Evolutionary conservation across 2,329 filamentous ascomycete species (phyloP), one percentile per base, ranked within the genome.

Genomic region (Colletotrichum sp.): DNA sequence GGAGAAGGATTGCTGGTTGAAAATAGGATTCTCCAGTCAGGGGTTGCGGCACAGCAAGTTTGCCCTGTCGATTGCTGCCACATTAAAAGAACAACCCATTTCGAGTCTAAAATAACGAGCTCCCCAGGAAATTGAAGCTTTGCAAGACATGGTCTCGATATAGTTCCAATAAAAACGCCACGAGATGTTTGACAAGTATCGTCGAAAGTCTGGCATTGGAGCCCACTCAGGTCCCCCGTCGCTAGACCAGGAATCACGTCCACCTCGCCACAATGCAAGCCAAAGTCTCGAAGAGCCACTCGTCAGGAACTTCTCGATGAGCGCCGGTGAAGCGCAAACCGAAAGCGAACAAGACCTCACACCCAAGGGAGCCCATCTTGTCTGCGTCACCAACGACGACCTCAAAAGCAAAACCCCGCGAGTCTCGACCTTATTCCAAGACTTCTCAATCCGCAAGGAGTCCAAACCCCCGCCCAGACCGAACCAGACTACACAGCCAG

Each of bases 151-250:
- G 2, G 0, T 48, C 0, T 21, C 1, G 18, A 48, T 5, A 4
- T 21, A 4, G 6, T 1, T 48, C 18, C n/a, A n/a, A n/a, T 2
- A 48, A 48, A 5, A 7, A 7, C 18, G 6, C 15, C 5, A 13
- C 43, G 4, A 5, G 2, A 52, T 52, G 43, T 52, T 52, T 21
- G 43, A 52, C 43, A 21, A 13, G 0, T 52, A 21, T 3, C 43
- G 43, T 21, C n/a, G 43, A 21, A 52, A 21, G 43, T 52, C 43
- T 7, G 43, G 43, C 43, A 4, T 52, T 21, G 43, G n/a, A 21
- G 43, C 1, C n/a, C n/a, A 13, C 4, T 7, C n/a, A 21, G 6
- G 12, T 2, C 2, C 6, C 43, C 0, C 10, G 43, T 1, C n/a
- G 43, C 43, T 1, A 0, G n/a, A 21, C n/a, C 43, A 52, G 10